Evolutionary conservation across 2,329 filamentous ascomycete genomes (phyloP), one percentile per base, ranked within the genome.

Genomic region (Sporothrix dimorphospora): DNA sequence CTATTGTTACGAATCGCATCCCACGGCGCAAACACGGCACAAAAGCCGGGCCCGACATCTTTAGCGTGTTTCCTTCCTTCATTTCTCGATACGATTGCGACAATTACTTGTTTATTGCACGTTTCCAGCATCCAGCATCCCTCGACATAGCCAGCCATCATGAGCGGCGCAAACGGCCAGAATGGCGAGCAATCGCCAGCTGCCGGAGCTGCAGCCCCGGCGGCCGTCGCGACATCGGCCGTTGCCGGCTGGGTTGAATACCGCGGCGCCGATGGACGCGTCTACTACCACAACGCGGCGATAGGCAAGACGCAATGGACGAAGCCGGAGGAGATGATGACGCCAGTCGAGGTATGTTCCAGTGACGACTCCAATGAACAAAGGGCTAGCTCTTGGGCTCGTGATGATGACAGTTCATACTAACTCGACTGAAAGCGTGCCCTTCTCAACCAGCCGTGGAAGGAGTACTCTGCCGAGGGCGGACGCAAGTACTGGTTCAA

Each of bases 401-500:
- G 30, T 34, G 5, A 4, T 38, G 5, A 40, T 55, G 9, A 7
- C 16, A 6, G 82, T 76, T 51, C 30, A 73, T n/a, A 9, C 72
- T 78, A 42, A 78, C 76, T 21, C 38, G 72, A 21, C 40, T 73
- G 72, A 45, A 79, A 94, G 93, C 92, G 92, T 79, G 93, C 93
- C 71, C 86, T 97, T 65, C 87, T 91, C 68, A 91, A 91, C 77
- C 92, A 96, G 77, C 92, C 93, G 75, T 99, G 94, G 94, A 96
- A 95, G 79, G 94, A 97, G 81, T 96, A 97, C 79, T 94, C 91
- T 34, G 91, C 93, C 27, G 90, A 94, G 74, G 92, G 93, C 75
- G 96, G 95, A 63, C 90, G 91, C 77, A 93, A 95, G 79, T 99
- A 99, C 82, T 99, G 94, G 92, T 95, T 94, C 81, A 96, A 99